Percentiles rank a stretch among this genome's conserved stretches.
These are phyloP conservation scores for Xylariaceae sp. DNA, from an alignment of 2,329 filamentous ascomycete species.

Conservation along the genomic window DNA sequence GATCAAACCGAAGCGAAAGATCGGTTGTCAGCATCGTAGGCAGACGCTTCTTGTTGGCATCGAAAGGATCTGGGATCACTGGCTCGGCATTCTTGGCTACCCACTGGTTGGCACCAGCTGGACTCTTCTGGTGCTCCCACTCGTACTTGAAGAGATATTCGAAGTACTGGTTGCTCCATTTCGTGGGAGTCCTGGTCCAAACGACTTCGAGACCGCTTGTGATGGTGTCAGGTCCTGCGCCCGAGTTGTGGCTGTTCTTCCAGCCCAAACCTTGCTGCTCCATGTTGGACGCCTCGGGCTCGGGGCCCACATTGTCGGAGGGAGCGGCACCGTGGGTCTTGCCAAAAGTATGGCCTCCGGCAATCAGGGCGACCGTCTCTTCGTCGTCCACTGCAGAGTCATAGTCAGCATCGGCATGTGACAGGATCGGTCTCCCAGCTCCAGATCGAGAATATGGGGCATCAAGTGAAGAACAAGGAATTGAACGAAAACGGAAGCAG, in stretches of 20 bases:
- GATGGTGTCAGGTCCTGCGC: conserved; percentile 69
- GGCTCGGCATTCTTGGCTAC: conserved; percentile 63
- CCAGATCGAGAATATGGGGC: neutral
- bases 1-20: conserved; percentile 67
- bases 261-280: conserved; percentile 70
- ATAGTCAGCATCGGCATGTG: conserved; percentile 5
- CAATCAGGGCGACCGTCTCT: conserved; percentile 76
- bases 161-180: conserved; percentile 73
- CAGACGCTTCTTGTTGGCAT: conserved; percentile 65
- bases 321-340: conserved; percentile 75
- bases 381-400: conserved; percentile 59
- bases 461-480: neutral
- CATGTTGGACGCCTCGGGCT: conserved; percentile 61
- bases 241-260: conserved; percentile 58
- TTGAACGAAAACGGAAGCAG: too few relatives aligned
- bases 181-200: conserved; percentile 71
- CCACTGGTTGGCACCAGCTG: conserved; percentile 74
- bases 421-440: too few relatives aligned
- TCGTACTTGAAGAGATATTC: conserved; percentile 75
- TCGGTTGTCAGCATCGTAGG: conserved; percentile 77
- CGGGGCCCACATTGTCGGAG: conserved; percentile 58
- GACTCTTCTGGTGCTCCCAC: conserved; percentile 72
- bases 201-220: conserved; percentile 74
- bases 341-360: conserved; percentile 70
- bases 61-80: conserved; percentile 68